Percentiles rank a stretch among this genome's conserved stretches.
These are phyloP conservation scores for Talaromyces sp. DNA, from an alignment of 2,329 filamentous ascomycete species.

Conservation along the genomic window DNA sequence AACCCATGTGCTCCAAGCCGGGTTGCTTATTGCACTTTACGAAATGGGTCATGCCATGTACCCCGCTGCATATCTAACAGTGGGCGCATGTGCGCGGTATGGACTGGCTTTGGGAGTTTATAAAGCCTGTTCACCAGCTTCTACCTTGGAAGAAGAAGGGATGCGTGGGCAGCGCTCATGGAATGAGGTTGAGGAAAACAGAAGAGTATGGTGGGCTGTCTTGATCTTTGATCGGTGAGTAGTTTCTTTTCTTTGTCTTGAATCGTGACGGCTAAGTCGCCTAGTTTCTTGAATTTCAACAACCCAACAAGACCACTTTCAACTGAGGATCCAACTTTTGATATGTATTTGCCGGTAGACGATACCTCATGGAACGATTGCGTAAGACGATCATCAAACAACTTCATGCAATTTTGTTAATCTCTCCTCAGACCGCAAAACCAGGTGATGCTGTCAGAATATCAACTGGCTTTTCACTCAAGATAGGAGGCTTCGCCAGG, in stretches of 20 bases:
- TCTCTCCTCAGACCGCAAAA: background rate
- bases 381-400: background rate
- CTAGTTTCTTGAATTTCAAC: background rate
- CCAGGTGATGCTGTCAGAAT: background rate
- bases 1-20: background rate
- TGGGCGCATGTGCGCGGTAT: background rate
- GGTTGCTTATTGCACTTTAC: slow-evolving; percentile 4
- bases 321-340: background rate
- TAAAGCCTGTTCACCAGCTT: background rate
- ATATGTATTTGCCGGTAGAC: slow-evolving; percentile 2
- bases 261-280: background rate
- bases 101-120: background rate
- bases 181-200: background rate
- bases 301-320: background rate
- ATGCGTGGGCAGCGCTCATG: background rate
- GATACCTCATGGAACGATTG: slow-evolving; percentile 3
- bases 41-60: slow-evolving; percentile 9
- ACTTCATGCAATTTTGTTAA: background rate
- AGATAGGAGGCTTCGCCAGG: background rate
- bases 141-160: background rate
- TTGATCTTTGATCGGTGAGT: slow-evolving; percentile 1
- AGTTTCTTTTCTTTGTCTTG: background rate
- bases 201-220: slow-evolving; percentile 1
- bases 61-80: background rate
- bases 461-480: background rate